Conservation (phyloP, 768 basidiomycete genomes). For the Asterophora lycoperdoides region DNA sequence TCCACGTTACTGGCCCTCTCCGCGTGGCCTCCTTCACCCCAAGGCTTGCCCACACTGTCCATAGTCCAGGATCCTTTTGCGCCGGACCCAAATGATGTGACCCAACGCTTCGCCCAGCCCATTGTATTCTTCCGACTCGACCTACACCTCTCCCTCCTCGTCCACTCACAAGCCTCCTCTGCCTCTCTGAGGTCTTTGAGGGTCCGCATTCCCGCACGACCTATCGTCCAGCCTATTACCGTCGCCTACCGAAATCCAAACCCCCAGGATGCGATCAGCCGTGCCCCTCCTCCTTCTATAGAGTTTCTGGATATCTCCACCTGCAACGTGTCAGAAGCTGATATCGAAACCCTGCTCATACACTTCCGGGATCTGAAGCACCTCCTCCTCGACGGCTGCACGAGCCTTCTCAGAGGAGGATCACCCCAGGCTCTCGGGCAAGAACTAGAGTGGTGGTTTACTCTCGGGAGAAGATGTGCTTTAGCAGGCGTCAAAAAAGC, state of each 20-base stretch:
- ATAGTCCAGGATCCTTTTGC: slow-evolving; percentile 65
- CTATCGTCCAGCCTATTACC: slow-evolving; percentile 41
- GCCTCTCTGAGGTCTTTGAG: slow-evolving; percentile 53
- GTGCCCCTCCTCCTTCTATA: slow-evolving; percentile 42
- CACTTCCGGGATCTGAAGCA: slow-evolving; percentile 52
- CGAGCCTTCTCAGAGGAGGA: slow-evolving; percentile 48
- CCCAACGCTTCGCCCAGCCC: slow-evolving; percentile 70
- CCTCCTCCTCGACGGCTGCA: slow-evolving; percentile 69
- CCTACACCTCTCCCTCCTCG: slow-evolving; percentile 39
- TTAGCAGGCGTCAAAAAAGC: slow-evolving; percentile 57
- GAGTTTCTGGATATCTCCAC: slow-evolving; percentile 75
- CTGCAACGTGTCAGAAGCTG: slow-evolving; percentile 48
- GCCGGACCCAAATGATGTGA: slow-evolving; percentile 25
- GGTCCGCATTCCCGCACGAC: slow-evolving; percentile 69
- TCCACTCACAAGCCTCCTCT: slow-evolving; percentile 44
- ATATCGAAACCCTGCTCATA: slow-evolving; percentile 51
- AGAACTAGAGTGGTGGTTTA: slow-evolving; percentile 41
- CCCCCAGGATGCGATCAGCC: slow-evolving; percentile 5
- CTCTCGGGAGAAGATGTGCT: slow-evolving; percentile 59
- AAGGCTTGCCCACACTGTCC: slow-evolving; percentile 42
- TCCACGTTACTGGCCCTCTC: slow-evolving; percentile 59
- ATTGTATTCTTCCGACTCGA: slow-evolving; percentile 80
- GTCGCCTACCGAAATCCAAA: background rate
- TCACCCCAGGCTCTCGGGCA: slow-evolving; percentile 33
- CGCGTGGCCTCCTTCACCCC: slow-evolving; percentile 47